phyloP scores from a whole-genome alignment of 225 moss, liverwort and hornwort species.

The Sphagnum contortum region DNA sequence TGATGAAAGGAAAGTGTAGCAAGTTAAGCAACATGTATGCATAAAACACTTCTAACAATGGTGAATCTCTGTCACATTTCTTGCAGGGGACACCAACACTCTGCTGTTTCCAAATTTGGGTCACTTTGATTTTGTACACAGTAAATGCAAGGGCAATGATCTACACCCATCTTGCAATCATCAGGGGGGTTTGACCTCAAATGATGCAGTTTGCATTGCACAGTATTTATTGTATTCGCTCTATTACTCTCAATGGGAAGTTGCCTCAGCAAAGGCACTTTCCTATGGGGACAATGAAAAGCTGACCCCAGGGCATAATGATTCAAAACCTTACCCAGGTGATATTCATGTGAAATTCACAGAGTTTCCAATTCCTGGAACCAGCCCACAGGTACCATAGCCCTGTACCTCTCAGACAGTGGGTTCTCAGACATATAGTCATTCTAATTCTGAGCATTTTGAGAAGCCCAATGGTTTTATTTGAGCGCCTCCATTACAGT shows the following conservation, averaged over 20 bases:
- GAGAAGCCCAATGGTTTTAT: no score
- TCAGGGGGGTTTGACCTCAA: not conserved
- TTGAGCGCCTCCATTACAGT: no score
- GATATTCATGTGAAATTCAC: conserved; percentile 31
- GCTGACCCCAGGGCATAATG: conserved; percentile 35
- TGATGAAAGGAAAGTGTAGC: no score
- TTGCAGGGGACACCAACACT: conserved; percentile 35
- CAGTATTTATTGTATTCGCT: not conserved
- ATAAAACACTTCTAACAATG: no score
- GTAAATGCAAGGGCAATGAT: conserved; percentile 21
- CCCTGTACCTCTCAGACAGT: not conserved
- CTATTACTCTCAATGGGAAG: conserved; percentile 7
- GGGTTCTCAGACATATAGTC: no score
- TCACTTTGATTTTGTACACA: conserved; percentile 47
- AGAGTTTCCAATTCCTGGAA: conserved; percentile 19
- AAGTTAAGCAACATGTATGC: no score
- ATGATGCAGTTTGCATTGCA: conserved; percentile 5
- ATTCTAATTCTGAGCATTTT: no score
- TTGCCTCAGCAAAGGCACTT: conserved; percentile 20
- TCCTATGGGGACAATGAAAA: conserved; percentile 48
- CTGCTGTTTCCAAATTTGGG: conserved; percentile 18
- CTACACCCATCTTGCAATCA: not conserved
- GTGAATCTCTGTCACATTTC: no score
- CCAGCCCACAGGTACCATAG: conserved; percentile 33
- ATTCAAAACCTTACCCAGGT: conserved; percentile 44